A percentile compares a stretch with the other conserved stretches of the same genome.
phyloP scores from a whole-genome alignment of 495 filamentous ascomycete genomes.

The Tuber calosporum region DNA sequence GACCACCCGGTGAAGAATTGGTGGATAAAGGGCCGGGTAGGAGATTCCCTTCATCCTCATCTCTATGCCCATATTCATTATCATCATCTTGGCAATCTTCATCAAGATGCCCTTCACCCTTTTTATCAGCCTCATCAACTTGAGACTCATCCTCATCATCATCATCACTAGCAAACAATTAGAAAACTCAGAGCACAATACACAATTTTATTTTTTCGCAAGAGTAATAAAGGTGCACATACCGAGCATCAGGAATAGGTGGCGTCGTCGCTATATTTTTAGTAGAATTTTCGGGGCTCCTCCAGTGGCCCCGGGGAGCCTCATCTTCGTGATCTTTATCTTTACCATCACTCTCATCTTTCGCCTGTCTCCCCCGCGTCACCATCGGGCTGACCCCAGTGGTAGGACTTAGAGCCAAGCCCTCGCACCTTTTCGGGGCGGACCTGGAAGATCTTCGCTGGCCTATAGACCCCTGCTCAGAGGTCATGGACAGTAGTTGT shows the following conservation, averaged over 20 bases:
- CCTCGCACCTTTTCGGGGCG: not conserved
- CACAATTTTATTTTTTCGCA: not conserved
- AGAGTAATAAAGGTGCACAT: not conserved
- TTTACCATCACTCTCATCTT: not conserved
- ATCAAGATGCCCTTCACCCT: constrained; percentile 1
- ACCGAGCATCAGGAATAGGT: not conserved
- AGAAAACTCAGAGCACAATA: not conserved
- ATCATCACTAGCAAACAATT: not conserved
- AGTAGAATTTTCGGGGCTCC: not conserved
- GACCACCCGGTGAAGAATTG: not conserved
- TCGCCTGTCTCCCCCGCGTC: not conserved
- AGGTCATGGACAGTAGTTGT: not conserved
- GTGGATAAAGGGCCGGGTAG: not conserved
- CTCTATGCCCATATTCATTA: not conserved
- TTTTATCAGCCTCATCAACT: not conserved
- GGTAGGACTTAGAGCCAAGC: constrained; percentile 1
- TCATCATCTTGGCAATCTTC: not conserved
- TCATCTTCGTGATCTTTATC: not conserved
- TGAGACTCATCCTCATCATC: not conserved
- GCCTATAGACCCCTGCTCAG: not conserved
- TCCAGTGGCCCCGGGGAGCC: not conserved
- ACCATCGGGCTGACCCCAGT: not conserved
- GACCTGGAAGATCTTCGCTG: constrained; percentile 1
- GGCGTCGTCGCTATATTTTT: not conserved
- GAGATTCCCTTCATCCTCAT: not conserved